A percentile compares a stretch with the other conserved stretches of the same genome.
These are phyloP conservation scores for Epichloe sp. DNA, from an alignment of 2,329 filamentous ascomycete species.

Conservation along the genomic window DNA sequence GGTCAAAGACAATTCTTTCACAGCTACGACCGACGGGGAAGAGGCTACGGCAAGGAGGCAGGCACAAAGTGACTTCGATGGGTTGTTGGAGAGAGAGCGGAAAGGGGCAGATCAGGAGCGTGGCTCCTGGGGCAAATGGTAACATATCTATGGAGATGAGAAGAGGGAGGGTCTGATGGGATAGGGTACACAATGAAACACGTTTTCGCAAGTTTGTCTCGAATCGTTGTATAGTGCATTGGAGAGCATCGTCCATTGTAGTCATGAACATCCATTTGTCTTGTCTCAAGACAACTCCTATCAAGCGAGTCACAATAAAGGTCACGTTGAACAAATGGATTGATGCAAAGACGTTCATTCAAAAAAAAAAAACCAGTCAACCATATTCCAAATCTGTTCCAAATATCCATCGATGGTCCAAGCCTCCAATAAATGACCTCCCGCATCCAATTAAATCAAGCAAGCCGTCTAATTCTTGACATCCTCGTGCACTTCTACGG, in stretches of 20 bases:
- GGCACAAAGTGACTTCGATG: slow-evolving; percentile 39
- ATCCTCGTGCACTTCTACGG: slow-evolving; percentile 22
- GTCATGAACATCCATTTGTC: background rate
- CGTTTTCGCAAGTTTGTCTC: background rate
- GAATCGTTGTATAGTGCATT: background rate
- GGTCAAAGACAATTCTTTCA: slow-evolving; percentile 19
- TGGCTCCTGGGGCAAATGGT: slow-evolving; percentile 14
- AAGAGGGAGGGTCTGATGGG: background rate
- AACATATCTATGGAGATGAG: background rate
- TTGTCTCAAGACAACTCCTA: background rate
- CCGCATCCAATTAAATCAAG: background rate
- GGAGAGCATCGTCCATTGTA: background rate
- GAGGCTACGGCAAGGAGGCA: slow-evolving; percentile 26
- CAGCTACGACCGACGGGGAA: slow-evolving; percentile 22
- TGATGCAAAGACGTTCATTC: background rate
- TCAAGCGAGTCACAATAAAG: background rate
- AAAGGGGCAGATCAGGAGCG: slow-evolving; percentile 16
- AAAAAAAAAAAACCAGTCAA: background rate
- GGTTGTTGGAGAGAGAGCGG: slow-evolving; percentile 32
- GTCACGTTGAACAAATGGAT: background rate
- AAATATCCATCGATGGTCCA: background rate
- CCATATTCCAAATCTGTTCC: background rate
- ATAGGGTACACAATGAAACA: background rate
- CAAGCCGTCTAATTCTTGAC: slow-evolving; percentile 14
- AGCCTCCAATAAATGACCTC: background rate